These are phyloP conservation scores for Cicer chorassanicum DNA, from an alignment of 306 rosid genomes.

Conservation along the genomic window DNA sequence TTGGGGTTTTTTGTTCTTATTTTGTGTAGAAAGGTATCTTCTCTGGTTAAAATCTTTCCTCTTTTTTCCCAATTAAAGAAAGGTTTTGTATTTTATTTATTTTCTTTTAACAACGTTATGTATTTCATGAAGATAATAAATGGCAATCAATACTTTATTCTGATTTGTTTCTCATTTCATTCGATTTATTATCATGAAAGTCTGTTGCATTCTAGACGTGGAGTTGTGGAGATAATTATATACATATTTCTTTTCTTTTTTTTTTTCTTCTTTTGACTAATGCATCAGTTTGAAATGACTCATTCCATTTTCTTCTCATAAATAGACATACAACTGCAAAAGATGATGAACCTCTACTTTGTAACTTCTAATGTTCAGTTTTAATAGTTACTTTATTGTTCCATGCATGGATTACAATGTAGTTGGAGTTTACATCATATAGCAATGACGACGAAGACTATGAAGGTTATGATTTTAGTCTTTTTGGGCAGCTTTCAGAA, in stretches of 20 bases:
- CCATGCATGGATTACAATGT: constrained; percentile 49
- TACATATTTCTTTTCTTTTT: not conserved
- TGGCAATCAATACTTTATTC: constrained; percentile 4
- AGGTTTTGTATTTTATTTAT: not conserved
- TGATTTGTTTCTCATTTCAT: constrained; percentile 3
- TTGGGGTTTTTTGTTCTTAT: not conserved
- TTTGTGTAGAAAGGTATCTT: not conserved
- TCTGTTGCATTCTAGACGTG: not conserved
- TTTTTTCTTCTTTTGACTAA: constrained; percentile 10
- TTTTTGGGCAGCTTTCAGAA: constrained; percentile 92
- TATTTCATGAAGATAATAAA: not conserved
- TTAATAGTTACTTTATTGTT: constrained; percentile 39
- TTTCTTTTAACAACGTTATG: not conserved
- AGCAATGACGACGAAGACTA: constrained; percentile 81
- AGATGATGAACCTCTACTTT: constrained; percentile 15
- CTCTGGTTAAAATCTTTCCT: constrained; percentile 12
- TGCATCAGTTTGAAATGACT: not conserved
- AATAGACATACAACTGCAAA: not conserved
- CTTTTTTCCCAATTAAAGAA: not conserved
- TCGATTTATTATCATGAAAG: not conserved
- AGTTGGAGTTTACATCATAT: constrained; percentile 87
- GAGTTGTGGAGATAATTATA: not conserved
- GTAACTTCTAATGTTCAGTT: constrained; percentile 6
- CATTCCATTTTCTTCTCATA: constrained; percentile 11
- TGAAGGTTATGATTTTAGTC: constrained; percentile 87